Conservation (phyloP, 2,329 filamentous ascomycete species). For the Hypomyces rosellus region DNA sequence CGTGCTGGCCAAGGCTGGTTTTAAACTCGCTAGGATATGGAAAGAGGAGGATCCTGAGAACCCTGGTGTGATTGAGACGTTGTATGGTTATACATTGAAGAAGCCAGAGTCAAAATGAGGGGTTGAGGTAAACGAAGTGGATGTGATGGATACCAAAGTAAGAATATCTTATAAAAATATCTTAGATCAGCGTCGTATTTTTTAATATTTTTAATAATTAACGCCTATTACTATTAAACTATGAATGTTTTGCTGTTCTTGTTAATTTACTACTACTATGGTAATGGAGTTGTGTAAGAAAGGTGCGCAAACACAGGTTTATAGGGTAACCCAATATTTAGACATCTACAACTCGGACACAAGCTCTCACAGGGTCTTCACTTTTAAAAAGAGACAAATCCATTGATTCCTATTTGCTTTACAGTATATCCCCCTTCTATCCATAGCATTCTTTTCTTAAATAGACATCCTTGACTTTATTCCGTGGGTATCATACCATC, state of each 20-base stretch:
- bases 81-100: constrained; percentile 19
- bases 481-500: neutral
- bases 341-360: too few species aligned
- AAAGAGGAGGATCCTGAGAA: constrained; percentile 21
- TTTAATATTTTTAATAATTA: constrained; percentile 3
- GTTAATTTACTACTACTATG: neutral
- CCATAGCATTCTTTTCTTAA: too few species aligned
- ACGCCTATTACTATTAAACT: neutral
- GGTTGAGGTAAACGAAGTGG: too few species aligned
- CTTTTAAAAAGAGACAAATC: too few species aligned
- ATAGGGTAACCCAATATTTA: too few species aligned
- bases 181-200: neutral
- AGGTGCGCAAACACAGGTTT: neutral
- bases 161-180: too few species aligned
- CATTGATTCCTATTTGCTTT: too few species aligned
- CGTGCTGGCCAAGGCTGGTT: constrained; percentile 52
- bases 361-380: too few species aligned
- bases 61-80: constrained; percentile 10
- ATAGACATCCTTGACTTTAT: neutral
- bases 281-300: neutral
- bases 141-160: too few species aligned
- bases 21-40: constrained; percentile 40
- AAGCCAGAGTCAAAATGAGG: neutral
- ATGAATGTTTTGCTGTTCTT: neutral
- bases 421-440: too few species aligned